These are phyloP conservation scores for Stephania cephalantha DNA, from an alignment of 164 flowering plant species.

Conservation along the genomic window DNA sequence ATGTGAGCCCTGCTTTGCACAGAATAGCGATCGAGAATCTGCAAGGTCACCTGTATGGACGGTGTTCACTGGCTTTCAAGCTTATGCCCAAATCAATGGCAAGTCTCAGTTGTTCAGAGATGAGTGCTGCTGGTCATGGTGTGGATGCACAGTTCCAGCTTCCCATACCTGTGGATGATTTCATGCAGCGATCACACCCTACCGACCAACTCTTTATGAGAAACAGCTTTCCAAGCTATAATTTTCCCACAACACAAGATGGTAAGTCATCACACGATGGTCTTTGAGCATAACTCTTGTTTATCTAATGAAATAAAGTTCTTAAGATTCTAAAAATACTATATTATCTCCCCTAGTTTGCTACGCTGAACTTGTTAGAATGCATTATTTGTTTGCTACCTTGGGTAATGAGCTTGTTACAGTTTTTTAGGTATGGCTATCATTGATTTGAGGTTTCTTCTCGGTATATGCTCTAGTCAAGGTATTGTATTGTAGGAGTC, in stretches of 20 bases:
- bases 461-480: not conserved
- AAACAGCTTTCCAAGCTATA: slow-evolving; percentile 48
- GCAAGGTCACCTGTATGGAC: slow-evolving; percentile 67
- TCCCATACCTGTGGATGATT: slow-evolving; percentile 91
- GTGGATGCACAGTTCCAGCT: slow-evolving; percentile 94
- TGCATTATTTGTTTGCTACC: not conserved
- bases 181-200: slow-evolving; percentile 86
- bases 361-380: not conserved
- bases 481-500: not conserved
- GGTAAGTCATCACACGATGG: slow-evolving; percentile 39
- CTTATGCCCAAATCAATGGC: slow-evolving; percentile 95
- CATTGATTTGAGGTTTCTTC: not conserved
- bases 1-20: slow-evolving; percentile 69
- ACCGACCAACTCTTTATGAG: slow-evolving; percentile 63
- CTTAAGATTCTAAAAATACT: not conserved
- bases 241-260: slow-evolving; percentile 53
- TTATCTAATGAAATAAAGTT: not conserved
- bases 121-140: slow-evolving; percentile 95
- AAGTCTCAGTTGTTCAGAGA: slow-evolving; percentile 82
- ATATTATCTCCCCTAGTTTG: not conserved
- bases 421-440: not conserved
- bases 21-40: slow-evolving; percentile 50
- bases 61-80: slow-evolving; percentile 80
- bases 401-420: not conserved
- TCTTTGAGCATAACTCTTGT: not conserved